Conservation (phyloP, 306 rosid species). For the Lathyrus tuberosus region DNA sequence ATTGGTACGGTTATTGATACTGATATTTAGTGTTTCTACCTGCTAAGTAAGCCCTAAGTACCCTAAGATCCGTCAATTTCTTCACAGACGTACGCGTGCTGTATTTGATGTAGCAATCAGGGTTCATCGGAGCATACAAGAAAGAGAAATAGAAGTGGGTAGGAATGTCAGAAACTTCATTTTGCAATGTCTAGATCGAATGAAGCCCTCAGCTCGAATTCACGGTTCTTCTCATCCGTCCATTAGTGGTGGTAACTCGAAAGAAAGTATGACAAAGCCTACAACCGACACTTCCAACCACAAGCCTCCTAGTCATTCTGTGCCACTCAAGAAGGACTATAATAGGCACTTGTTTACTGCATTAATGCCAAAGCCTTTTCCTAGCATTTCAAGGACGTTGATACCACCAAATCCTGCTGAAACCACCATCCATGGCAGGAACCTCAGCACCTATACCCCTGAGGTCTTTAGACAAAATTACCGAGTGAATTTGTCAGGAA, state of each 20-base stretch:
- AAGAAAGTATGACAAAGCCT: slow-evolving; percentile 43
- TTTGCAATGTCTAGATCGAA: slow-evolving; percentile 67
- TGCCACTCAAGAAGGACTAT: slow-evolving; percentile 50
- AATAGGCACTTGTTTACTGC: slow-evolving; percentile 66
- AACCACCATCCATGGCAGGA: slow-evolving; percentile 58
- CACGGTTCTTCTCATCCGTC: slow-evolving; percentile 48
- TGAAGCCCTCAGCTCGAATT: slow-evolving; percentile 87
- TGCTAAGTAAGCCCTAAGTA: slow-evolving; percentile 60
- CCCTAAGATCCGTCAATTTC: slow-evolving; percentile 68
- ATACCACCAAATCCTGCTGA: slow-evolving; percentile 60
- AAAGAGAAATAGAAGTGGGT: slow-evolving; percentile 87
- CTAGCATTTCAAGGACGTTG: slow-evolving; percentile 63
- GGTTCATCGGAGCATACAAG: slow-evolving; percentile 75
- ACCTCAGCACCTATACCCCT: slow-evolving; percentile 43
- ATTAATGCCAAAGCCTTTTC: slow-evolving; percentile 51
- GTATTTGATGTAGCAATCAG: slow-evolving; percentile 68
- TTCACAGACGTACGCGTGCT: slow-evolving; percentile 78
- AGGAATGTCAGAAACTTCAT: slow-evolving; percentile 80
- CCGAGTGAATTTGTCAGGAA: slow-evolving; percentile 46
- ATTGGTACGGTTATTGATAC: too few relatives aligned
- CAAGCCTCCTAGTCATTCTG: slow-evolving; percentile 50
- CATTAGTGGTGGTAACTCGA: slow-evolving; percentile 34
- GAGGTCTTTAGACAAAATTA: slow-evolving; percentile 42
- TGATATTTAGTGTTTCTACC: too few relatives aligned
- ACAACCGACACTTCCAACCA: slow-evolving; percentile 39